phyloP scores from a whole-genome alignment of 176 grass and related monocot species.

The Aegilops bicornis region DNA sequence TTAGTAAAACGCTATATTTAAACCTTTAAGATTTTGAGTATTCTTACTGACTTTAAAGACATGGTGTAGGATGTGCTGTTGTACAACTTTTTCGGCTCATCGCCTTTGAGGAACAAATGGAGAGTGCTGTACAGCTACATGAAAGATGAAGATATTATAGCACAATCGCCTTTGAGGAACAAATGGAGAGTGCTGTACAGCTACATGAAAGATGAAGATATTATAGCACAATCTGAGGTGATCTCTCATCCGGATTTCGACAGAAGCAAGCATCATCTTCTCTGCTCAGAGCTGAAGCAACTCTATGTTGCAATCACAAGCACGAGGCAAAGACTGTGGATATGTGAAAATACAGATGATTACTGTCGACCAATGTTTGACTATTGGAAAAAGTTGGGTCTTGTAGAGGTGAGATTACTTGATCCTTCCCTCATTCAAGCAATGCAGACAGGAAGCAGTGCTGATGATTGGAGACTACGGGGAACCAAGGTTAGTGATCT shows the following conservation, averaged over 20 bases:
- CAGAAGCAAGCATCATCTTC: constrained; percentile 54
- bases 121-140: constrained; percentile 83
- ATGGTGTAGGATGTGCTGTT: constrained; percentile 74
- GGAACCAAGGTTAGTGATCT: constrained; percentile 62
- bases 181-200: constrained; percentile 85
- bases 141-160: constrained; percentile 40
- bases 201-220: constrained; percentile 56
- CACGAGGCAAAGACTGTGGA: constrained; percentile 81
- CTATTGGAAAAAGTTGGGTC: constrained; percentile 83
- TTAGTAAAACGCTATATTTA: neutral
- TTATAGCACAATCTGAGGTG: constrained; percentile 35
- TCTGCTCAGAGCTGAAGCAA: constrained; percentile 95
- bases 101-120: constrained; percentile 63
- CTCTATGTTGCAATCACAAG: constrained; percentile 87
- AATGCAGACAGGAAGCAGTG: constrained; percentile 66
- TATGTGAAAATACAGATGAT: constrained; percentile 73
- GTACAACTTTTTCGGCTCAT: constrained; percentile 82
- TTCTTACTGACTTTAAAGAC: neutral
- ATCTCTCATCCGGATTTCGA: constrained; percentile 53
- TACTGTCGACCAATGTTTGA: constrained; percentile 76
- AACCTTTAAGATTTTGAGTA: too few species aligned
- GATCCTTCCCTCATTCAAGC: constrained; percentile 60
- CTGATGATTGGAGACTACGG: constrained; percentile 65
- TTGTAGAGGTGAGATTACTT: constrained; percentile 67
- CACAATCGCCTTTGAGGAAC: constrained; percentile 41